Conservation (phyloP, 2,329 filamentous ascomycete species). For the Penicillium sclerotigenum region DNA sequence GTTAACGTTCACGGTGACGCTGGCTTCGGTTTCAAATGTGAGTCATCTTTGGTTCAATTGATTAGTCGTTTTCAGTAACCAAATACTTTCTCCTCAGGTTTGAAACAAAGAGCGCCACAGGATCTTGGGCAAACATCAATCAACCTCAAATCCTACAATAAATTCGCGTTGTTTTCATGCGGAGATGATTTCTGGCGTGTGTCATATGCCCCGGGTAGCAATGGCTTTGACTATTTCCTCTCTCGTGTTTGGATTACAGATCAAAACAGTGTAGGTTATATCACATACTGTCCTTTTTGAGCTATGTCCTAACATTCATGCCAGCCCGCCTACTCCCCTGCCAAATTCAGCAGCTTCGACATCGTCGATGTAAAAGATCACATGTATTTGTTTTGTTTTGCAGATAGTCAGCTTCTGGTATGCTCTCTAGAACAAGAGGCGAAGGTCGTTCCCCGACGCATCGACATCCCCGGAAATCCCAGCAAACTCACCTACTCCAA, state of each 20-base stretch:
- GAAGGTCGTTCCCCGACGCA: constrained; percentile 42
- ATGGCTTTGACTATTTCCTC: constrained; percentile 27
- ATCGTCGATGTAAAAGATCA: constrained; percentile 31
- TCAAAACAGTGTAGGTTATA: constrained; percentile 39
- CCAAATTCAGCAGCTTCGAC: constrained; percentile 34
- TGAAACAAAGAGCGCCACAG: constrained; percentile 30
- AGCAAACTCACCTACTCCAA: constrained; percentile 46
- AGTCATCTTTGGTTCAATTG: not conserved
- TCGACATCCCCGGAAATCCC: constrained; percentile 42
- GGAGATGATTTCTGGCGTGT: constrained; percentile 40
- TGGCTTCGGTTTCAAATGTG: constrained; percentile 28
- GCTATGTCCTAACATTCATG: constrained; percentile 13
- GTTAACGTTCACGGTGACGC: not conserved
- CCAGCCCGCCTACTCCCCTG: constrained; percentile 40
- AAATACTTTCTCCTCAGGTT: constrained; percentile 20
- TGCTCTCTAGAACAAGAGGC: constrained; percentile 46
- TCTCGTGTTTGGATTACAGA: constrained; percentile 43
- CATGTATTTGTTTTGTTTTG: constrained; percentile 49
- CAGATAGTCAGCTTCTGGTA: constrained; percentile 48
- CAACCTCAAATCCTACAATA: constrained; percentile 31
- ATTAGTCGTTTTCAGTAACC: not conserved
- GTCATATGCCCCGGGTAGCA: constrained; percentile 26
- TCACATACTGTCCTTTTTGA: not conserved
- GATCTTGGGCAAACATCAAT: constrained; percentile 40
- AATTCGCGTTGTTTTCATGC: constrained; percentile 36